Evolutionary conservation across 1,139 yeast genomes (phyloP).

Genomic region (Debaryomycetaceae sp.): DNA sequence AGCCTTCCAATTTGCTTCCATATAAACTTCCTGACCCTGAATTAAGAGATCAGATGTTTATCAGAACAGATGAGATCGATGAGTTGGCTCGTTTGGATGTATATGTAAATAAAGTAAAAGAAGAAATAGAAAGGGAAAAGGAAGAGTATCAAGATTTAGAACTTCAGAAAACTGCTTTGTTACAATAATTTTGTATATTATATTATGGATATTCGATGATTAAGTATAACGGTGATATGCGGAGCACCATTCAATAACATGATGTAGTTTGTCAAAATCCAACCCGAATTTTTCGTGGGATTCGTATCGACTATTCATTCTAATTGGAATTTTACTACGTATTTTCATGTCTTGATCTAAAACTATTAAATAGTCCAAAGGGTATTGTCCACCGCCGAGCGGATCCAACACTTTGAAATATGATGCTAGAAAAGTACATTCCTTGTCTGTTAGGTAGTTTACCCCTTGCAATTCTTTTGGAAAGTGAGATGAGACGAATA

Average conservation of each 20-base stretch:
- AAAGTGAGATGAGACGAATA: slow-evolving; percentile 13
- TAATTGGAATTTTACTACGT: slow-evolving; percentile 22
- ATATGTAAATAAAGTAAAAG: slow-evolving; percentile 60
- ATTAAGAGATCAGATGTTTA: slow-evolving; percentile 41
- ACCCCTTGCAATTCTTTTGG: slow-evolving; percentile 4
- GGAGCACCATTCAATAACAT: slow-evolving; percentile 20
- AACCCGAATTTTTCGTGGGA: slow-evolving; percentile 19
- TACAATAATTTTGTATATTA: slow-evolving; percentile 21
- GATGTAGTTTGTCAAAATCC: slow-evolving; percentile 14
- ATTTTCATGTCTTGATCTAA: slow-evolving; percentile 22
- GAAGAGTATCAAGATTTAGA: slow-evolving; percentile 52
- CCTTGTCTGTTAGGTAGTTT: slow-evolving; percentile 8
- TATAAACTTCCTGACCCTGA: slow-evolving; percentile 46
- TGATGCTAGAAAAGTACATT: slow-evolving; percentile 20
- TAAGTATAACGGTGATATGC: no score
- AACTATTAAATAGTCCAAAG: slow-evolving; percentile 38
- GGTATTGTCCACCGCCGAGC: slow-evolving; percentile 50
- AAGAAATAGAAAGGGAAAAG: slow-evolving; percentile 52
- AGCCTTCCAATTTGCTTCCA: slow-evolving; percentile 75
- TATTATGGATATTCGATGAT: slow-evolving; percentile 8
- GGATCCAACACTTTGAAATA: slow-evolving; percentile 39
- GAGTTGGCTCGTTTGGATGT: slow-evolving; percentile 72
- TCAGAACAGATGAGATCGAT: slow-evolving; percentile 59
- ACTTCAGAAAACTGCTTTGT: slow-evolving; percentile 40
- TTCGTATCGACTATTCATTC: slow-evolving; percentile 13